Conservation (phyloP, 352 stramenopile genomes). For the Peronosclerospora sorghi region DNA sequence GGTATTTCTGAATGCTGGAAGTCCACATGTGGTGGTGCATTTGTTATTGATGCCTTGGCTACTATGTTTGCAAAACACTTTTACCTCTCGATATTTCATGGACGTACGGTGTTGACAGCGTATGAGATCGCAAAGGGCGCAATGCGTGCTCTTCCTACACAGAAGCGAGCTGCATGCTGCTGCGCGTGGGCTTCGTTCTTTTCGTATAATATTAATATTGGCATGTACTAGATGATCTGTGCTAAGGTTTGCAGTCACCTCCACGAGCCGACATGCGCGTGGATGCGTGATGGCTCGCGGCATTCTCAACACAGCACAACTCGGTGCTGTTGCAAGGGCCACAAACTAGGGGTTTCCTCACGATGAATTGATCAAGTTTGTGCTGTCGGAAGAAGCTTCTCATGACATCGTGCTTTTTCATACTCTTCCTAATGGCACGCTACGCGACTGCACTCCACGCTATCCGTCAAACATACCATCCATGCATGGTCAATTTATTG, state of each 20-base stretch:
- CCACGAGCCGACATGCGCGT: constrained; percentile 57
- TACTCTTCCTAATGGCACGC: constrained; percentile 43
- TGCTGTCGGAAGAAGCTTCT: constrained; percentile 36
- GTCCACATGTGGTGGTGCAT: constrained; percentile 84
- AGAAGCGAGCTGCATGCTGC: constrained; percentile 54
- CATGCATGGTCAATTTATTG: constrained; percentile 80
- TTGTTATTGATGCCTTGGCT: constrained; percentile 58
- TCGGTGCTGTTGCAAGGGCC: constrained; percentile 66
- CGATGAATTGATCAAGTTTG: constrained; percentile 76
- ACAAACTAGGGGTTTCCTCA: constrained; percentile 56
- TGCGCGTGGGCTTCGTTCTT: constrained; percentile 46
- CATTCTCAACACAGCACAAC: constrained; percentile 60
- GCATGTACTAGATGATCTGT: not conserved
- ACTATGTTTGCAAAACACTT: constrained; percentile 82
- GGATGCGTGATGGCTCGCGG: constrained; percentile 46
- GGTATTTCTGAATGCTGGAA: constrained; percentile 82
- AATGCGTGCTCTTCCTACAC: constrained; percentile 55
- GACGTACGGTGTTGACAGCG: constrained; percentile 48
- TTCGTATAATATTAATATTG: not conserved
- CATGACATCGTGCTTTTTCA: constrained; percentile 71
- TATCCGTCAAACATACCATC: constrained; percentile 66
- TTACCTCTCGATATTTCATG: constrained; percentile 70
- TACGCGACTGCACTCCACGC: constrained; percentile 53
- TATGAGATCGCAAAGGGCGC: constrained; percentile 65
- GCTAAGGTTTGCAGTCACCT: constrained; percentile 33